Evolutionary conservation across 108 stramenopile species (phyloP).

Genomic region (Tribonema minus): DNA sequence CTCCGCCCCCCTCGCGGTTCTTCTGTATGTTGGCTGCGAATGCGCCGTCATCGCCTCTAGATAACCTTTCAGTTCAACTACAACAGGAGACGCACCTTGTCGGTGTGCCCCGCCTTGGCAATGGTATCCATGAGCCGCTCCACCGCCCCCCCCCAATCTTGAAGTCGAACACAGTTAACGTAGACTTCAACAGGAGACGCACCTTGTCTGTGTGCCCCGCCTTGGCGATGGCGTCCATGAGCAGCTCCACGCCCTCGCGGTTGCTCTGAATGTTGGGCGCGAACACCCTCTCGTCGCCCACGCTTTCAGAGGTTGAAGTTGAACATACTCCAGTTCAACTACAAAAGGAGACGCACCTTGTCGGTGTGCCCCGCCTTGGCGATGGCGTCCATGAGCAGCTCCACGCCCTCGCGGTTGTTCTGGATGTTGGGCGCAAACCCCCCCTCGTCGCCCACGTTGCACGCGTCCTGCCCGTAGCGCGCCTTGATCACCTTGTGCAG

Average conservation of each 20-base stretch:
- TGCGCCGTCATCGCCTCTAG: too few relatives aligned
- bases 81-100: not conserved
- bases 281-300: constrained; percentile 96
- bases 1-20: too few relatives aligned
- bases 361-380: constrained; percentile 83
- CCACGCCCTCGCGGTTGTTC: constrained; percentile 63
- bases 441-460: constrained; percentile 92
- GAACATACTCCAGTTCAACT: too few relatives aligned
- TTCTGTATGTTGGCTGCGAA: too few relatives aligned
- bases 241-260: constrained; percentile 77
- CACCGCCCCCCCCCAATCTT: too few relatives aligned
- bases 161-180: too few relatives aligned
- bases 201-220: not conserved
- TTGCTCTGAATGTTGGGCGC: constrained; percentile 66
- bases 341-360: too few relatives aligned
- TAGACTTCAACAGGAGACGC: not conserved
- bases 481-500: constrained; percentile 87
- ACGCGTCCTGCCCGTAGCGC: constrained; percentile 94
- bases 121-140: too few relatives aligned
- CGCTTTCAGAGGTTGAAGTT: too few relatives aligned
- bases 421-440: constrained; percentile 83
- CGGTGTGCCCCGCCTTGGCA: too few relatives aligned
- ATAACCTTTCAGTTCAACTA: too few relatives aligned
- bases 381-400: constrained; percentile 93
- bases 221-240: constrained; percentile 87